These are phyloP conservation scores for Nakaseomyces nivariensis DNA, from an alignment of 1,139 yeast genomes.

Conservation along the genomic window DNA sequence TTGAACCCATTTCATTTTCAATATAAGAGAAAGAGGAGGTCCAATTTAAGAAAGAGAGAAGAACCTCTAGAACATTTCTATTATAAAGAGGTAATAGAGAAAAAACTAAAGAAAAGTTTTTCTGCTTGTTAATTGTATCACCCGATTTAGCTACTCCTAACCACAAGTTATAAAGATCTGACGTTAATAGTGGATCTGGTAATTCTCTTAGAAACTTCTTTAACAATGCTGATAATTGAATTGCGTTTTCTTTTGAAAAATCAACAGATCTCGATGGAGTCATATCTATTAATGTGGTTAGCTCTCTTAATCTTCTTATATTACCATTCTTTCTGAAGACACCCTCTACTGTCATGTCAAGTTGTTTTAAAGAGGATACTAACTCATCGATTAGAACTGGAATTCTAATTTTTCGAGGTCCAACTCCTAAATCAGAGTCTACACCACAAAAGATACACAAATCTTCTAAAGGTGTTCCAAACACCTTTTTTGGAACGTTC, in stretches of 20 bases:
- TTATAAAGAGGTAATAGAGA: conserved; percentile 74
- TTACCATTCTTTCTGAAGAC: conserved; percentile 95
- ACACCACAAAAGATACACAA: conserved; percentile 72
- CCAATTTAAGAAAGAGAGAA: conserved; percentile 84
- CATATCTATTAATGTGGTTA: conserved; percentile 66
- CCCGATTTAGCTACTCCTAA: conserved; percentile 56
- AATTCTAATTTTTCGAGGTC: conserved; percentile 67
- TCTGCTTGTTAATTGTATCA: conserved; percentile 41
- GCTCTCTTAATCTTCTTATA: conserved; percentile 67
- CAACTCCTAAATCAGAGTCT: conserved; percentile 80
- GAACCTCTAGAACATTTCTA: conserved; percentile 79
- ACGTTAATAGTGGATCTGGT: conserved; percentile 84
- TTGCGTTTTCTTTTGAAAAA: conserved; percentile 69
- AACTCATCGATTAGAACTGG: conserved; percentile 86
- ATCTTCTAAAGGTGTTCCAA: conserved; percentile 68
- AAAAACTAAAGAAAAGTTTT: conserved; percentile 60
- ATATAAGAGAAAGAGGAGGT: conserved; percentile 90
- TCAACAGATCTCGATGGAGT: conserved; percentile 67
- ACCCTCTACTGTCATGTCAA: conserved; percentile 96
- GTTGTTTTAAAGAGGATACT: conserved; percentile 71
- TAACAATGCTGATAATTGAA: conserved; percentile 87
- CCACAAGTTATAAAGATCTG: conserved; percentile 70
- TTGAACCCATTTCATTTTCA: conserved; percentile 81
- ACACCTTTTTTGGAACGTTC: conserved; percentile 38
- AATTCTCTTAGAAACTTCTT: conserved; percentile 87